Conservation (phyloP, 805 yeast genomes). For the Kuraishia capsulata region DNA sequence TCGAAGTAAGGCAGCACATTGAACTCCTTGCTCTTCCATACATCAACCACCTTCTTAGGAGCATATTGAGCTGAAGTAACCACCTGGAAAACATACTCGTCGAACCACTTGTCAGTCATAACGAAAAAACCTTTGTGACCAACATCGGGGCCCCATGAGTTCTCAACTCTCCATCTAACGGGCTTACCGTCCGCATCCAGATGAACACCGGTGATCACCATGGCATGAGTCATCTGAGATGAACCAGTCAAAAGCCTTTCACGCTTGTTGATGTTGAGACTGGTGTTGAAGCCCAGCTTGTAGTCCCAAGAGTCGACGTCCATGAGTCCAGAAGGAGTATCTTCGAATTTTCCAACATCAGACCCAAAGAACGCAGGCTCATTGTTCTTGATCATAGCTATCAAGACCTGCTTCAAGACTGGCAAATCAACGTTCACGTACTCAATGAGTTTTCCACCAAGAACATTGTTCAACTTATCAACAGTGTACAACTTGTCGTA, state of each 20-base stretch:
- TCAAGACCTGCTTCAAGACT: conserved; percentile 52
- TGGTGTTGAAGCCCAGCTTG: conserved; percentile 40
- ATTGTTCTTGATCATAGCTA: conserved; percentile 59
- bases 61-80: conserved; percentile 32
- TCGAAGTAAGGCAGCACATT: conserved; percentile 60
- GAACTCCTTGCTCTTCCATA: conserved; percentile 39
- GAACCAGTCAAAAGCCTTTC: conserved; percentile 24
- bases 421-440: conserved; percentile 65
- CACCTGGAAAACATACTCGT: conserved; percentile 67
- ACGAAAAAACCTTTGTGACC: conserved; percentile 64
- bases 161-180: conserved; percentile 65
- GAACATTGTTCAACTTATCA: conserved; percentile 68
- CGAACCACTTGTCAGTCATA: conserved; percentile 69
- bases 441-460: conserved; percentile 62
- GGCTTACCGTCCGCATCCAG: conserved; percentile 51
- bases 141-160: conserved; percentile 71
- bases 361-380: conserved; percentile 85
- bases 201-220: conserved; percentile 80
- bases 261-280: conserved; percentile 22
- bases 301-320: conserved; percentile 67
- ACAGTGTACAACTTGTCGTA: conserved; percentile 62
- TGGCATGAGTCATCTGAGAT: conserved; percentile 85
- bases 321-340: conserved; percentile 55
- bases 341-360: conserved; percentile 72
- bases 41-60: conserved; percentile 26